Evolutionary conservation across 495 filamentous ascomycete species (phyloP), one percentile per base, ranked within the genome.

Genomic region (Barbatosphaeria neglecta): DNA sequence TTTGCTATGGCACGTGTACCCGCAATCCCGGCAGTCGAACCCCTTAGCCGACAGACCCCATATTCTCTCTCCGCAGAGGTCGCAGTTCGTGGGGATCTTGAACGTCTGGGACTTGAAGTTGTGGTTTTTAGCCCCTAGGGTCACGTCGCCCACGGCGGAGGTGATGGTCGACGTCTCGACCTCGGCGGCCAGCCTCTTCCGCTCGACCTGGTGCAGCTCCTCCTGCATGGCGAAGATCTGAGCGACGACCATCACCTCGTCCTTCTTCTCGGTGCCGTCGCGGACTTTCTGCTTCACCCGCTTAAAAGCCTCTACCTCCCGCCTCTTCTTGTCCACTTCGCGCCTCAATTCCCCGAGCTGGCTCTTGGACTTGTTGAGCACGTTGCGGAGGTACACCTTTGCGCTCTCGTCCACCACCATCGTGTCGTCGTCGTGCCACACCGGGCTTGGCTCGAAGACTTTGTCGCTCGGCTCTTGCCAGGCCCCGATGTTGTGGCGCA

Each of bases 1-100:
- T 66, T 99, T 97, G 70, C 80, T 90, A 67, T 99, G 92, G 55
- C 92, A 99, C 2, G 89, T 95, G 64, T 94, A 99, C 6, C 92
- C 93, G 56, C 92, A 99, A 59, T 95, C 89, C 49, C 82, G 78
- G 59, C 92, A 99, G 61, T 88, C 87, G 50, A 93, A 94, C 2
- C 93, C 92, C 65, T 97, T 97, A 20, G 92, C 92, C 2, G 84
- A 88, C 13, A 99, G 60, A 3, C 92, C 92, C 92, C 92, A 97
- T 59, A 97, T 95, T 9, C 90, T 77, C 52, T 99, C 92, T 4
- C 88, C 87, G 52, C 92, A 99, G 4, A 95, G 73, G 57, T 99
- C 90, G 63, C 92, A 99, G 59, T 96, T 97, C 4, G 92, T 99
- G 0, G 93, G 93, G 45, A 99, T 94, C 58, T 95, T 97, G 75